Base-by-base conservation (phyloP, 495 filamentous ascomycete genomes). In the Wilcoxina mikolae region DNA sequence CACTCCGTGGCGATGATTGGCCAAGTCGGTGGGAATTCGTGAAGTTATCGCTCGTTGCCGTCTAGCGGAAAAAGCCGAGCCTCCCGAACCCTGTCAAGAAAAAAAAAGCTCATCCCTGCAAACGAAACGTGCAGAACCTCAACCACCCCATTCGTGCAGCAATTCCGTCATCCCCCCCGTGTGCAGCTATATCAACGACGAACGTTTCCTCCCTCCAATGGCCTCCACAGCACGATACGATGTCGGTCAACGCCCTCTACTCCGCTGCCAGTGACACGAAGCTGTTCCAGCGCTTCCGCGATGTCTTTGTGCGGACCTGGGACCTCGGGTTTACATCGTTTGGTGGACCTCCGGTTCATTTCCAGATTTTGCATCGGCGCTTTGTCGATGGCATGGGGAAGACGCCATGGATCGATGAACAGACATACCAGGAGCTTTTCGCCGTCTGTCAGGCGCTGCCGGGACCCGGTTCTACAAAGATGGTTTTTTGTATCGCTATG, bases 351-450 rank as follows among this genome's bases (percentile, higher is more conserved):
- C 68, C 78, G 11, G 76, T 80, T 29, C 76, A 79, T 57, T 80
- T 79, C 56, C 72, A 77, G 63, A 80, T 78, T 39, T 52, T 83
- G 51, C 75, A 84, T 60, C 67, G 71, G 22, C 74, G 74, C 43
- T 91, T 87, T 64, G 84, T 89, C 2, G 68, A 77, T 27, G 70
- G 2, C 2, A 27, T 54, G 62, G 44, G 66, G 17, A 44, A 76
- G 57, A 61, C 73, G 26, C 69, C 70, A 64, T 91, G 85, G 85
- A 79, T 89, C 39, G 79, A 87, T 66, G 83, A 87, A 57, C 80
- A 83, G 59, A 74, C 80, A 54, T 93, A 84, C 68, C 82, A 88
- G 68, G 85, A 93, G 61, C 74, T 89, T 15, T 93, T 90, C 66
- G 82, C 82, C 18, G 69, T 93, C 57, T 83, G 77, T 44, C 85